Evolutionary conservation across 2,329 filamentous ascomycete species (phyloP), one percentile per base, ranked within the genome.

Genomic region (Penicillium sp.): DNA sequence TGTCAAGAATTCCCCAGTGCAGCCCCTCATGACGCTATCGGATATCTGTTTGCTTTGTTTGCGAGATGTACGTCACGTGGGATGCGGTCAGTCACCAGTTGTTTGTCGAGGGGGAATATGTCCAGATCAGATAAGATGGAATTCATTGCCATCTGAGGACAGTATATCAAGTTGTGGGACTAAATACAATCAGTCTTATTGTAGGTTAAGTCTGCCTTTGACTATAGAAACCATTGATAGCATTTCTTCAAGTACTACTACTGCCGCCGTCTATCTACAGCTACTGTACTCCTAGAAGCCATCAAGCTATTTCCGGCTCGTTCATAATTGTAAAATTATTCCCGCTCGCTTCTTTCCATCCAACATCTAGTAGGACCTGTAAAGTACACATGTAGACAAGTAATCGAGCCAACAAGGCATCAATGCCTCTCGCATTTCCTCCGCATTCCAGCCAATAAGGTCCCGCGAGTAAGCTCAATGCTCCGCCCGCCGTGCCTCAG

Each of bases 11-110:
- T 40, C 56, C 30, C 33, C 24, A 45, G 58, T 40, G 26, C 26
- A 49, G 63, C 66, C 66, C 66, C 66, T 67, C 66, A 63, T 68
- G 66, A 64, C 67, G 59, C 38, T 64, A 66, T 64, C 55, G 58
- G 50, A 35, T 35, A 22, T 35, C 17, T 59, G 68, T 70, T 70
- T 70, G 68, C 59, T 59, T 6, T 65, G 68, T 70, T 70, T 69
- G 66, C 37, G 53, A 47, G 40, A 40, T 33, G 35, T 33, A 42
- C 35, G 44, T 65, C 61, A 66, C 62, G 64, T 66, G 62, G 19
- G 19, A 22, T 51, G 12, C 30, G 17, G 4, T 30, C 49, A 35
- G 35, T 37, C 35, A 33, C 22, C 30, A 15, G 26, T 28, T 12
- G 9, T 6, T 22, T 10, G 30, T 3, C 30, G 45, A 33, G 17